Conservation (phyloP, 1,139 yeast genomes). For the Scheffersomyces cryptocercus region DNA sequence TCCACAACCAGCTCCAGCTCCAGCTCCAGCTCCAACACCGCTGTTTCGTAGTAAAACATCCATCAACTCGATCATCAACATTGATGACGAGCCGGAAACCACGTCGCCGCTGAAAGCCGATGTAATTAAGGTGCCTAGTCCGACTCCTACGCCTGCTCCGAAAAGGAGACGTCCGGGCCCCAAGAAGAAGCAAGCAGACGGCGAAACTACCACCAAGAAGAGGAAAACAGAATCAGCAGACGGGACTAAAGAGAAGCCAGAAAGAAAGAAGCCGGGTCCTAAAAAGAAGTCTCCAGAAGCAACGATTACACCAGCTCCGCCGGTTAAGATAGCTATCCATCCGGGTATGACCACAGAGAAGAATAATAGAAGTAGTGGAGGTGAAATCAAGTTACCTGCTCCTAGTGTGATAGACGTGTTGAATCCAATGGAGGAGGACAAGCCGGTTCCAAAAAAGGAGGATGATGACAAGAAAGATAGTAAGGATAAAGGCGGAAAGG, state of each 20-base stretch:
- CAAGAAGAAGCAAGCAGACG: constrained; percentile 4
- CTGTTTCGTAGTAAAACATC: constrained; percentile 28
- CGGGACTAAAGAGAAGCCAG: constrained; percentile 9
- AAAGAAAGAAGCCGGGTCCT: constrained; percentile 9
- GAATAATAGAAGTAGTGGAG: constrained; percentile 3
- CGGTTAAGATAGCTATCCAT: constrained; percentile 16
- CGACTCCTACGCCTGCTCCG: constrained; percentile 12
- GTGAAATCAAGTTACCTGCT: constrained; percentile 12
- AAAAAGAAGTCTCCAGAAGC: constrained; percentile 11
- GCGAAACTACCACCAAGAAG: constrained; percentile 14
- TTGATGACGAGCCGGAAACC: constrained; percentile 27
- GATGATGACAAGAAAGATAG: constrained; percentile 10
- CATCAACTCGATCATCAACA: constrained; percentile 38
- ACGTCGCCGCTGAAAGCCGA: constrained; percentile 7
- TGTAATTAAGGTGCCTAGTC: constrained; percentile 11
- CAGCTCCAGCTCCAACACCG: constrained; percentile 3
- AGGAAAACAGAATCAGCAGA: constrained; percentile 14
- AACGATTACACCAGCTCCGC: constrained; percentile 18
- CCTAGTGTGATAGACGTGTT: constrained; percentile 19
- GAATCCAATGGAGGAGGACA: constrained; percentile 6
- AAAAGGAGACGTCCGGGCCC: constrained; percentile 5
- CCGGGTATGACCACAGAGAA: constrained; percentile 24
- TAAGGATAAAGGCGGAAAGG: constrained; percentile 13
- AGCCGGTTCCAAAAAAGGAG: constrained; percentile 4
- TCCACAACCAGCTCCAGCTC: constrained; percentile 5